Evolutionary conservation across 1,284 basidiomycete species (phyloP).

Genomic region (Thecaphora frezii): DNA sequence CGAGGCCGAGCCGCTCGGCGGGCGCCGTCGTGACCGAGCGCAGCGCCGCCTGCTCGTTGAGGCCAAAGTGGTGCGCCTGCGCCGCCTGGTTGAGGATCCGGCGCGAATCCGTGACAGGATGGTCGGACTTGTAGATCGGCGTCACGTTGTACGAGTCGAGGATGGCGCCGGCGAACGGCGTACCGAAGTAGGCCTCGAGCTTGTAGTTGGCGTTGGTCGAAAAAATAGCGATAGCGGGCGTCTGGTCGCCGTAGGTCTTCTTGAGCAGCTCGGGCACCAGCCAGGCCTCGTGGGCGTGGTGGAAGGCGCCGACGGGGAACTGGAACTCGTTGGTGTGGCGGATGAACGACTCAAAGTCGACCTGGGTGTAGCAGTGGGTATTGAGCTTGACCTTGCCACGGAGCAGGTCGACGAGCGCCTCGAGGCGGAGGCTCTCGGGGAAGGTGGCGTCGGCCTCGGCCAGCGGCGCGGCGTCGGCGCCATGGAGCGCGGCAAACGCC

Average conservation of each 20-base stretch:
- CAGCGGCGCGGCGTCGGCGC: slow-evolving; percentile 65
- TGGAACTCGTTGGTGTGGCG: slow-evolving; percentile 79
- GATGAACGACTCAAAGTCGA: slow-evolving; percentile 69
- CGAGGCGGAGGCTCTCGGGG: slow-evolving; percentile 79
- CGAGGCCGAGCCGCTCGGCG: slow-evolving; percentile 74
- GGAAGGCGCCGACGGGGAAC: slow-evolving; percentile 68
- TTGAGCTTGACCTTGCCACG: slow-evolving; percentile 71
- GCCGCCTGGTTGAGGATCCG: slow-evolving; percentile 81
- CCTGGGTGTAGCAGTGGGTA: slow-evolving; percentile 62
- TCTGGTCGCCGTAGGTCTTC: slow-evolving; percentile 64
- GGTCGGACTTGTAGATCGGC: slow-evolving; percentile 71
- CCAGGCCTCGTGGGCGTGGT: slow-evolving; percentile 84
- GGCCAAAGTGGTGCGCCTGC: slow-evolving; percentile 75
- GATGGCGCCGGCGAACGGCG: slow-evolving; percentile 80
- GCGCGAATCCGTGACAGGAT: slow-evolving; percentile 74
- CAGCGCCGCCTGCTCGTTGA: slow-evolving; percentile 66
- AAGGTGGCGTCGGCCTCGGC: slow-evolving; percentile 66
- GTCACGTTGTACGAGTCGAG: slow-evolving; percentile 71
- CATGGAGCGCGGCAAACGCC: slow-evolving; percentile 16
- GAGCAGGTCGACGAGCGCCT: slow-evolving; percentile 82
- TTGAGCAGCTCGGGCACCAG: slow-evolving; percentile 76
- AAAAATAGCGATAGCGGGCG: slow-evolving; percentile 75
- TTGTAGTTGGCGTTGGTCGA: slow-evolving; percentile 76
- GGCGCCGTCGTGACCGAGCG: slow-evolving; percentile 76
- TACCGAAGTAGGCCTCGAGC: slow-evolving; percentile 79